phyloP scores from a whole-genome alignment of 2,329 filamentous ascomycete species.

The Septoria petroselini region DNA sequence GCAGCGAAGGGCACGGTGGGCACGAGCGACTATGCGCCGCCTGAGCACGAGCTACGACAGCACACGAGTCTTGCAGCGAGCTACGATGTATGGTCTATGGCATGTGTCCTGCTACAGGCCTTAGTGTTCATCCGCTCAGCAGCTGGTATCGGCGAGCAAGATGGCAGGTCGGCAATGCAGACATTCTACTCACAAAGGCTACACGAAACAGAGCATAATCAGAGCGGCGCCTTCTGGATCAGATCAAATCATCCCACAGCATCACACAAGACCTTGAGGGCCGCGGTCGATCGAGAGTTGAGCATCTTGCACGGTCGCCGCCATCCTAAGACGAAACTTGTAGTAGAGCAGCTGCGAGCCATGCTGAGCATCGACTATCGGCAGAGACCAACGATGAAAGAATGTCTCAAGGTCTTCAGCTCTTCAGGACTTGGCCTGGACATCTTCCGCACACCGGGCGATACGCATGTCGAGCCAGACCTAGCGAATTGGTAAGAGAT shows the following conservation, averaged over 20 bases:
- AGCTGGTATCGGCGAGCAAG: background rate
- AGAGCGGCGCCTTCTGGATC: constrained; percentile 10
- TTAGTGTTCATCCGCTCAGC: constrained; percentile 7
- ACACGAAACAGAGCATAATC: constrained; percentile 8
- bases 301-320: background rate
- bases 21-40: constrained; percentile 5
- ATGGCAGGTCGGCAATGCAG: constrained; percentile 2
- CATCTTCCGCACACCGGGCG: constrained; percentile 9
- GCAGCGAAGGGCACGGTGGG: constrained; percentile 4
- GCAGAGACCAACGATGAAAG: background rate
- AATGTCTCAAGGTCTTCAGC: constrained; percentile 10
- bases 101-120: constrained; percentile 6
- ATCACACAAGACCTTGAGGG: background rate
- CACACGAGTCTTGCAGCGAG: background rate
- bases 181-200: constrained; percentile 8
- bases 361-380: constrained; percentile 5
- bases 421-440: constrained; percentile 8
- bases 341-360: constrained; percentile 1
- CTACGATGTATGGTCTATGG: constrained; percentile 13
- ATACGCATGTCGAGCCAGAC: constrained; percentile 4
- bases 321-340: constrained; percentile 10
- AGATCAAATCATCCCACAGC: background rate
- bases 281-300: constrained; percentile 1
- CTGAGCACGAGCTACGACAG: background rate
- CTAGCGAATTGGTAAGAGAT: constrained; percentile 3